These are phyloP conservation scores for Tuber umbilicatum DNA, from an alignment of 495 filamentous ascomycete genomes.

Conservation along the genomic window DNA sequence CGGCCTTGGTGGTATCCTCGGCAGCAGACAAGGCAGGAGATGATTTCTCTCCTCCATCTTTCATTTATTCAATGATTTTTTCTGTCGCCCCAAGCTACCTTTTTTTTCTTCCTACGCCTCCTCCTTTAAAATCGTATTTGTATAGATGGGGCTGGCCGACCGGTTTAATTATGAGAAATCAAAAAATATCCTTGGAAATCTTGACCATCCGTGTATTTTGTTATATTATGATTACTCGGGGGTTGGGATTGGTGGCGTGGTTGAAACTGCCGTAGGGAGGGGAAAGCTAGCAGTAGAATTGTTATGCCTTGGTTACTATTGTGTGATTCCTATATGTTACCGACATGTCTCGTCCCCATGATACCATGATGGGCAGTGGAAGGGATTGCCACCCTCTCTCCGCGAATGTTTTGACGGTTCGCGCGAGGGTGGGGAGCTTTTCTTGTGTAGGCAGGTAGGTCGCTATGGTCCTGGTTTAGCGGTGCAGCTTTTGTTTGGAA, in stretches of 20 bases:
- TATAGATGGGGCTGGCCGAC: not conserved
- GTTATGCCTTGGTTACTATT: not conserved
- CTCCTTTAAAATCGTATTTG: not conserved
- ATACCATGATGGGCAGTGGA: not conserved
- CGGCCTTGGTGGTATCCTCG: conserved; percentile 12
- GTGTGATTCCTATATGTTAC: not conserved
- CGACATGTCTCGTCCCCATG: not conserved
- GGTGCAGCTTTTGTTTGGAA: not conserved
- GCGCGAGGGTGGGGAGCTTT: not conserved
- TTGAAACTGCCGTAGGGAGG: not conserved
- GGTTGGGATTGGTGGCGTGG: not conserved
- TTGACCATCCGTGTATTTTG: not conserved
- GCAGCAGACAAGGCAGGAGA: conserved; percentile 16
- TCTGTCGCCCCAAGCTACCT: not conserved
- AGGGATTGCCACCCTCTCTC: not conserved
- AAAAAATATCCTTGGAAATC: not conserved
- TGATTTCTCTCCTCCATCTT: conserved; percentile 6
- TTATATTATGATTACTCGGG: not conserved
- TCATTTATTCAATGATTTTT: not conserved
- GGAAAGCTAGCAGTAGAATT: not conserved
- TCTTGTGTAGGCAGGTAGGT: not conserved
- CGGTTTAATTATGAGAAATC: not conserved
- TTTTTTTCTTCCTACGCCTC: not conserved
- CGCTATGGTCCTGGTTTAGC: not conserved
- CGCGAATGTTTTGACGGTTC: not conserved